Evolutionary conservation across 2,329 filamentous ascomycete species (phyloP).

Genomic region (Aspergillus ustus): DNA sequence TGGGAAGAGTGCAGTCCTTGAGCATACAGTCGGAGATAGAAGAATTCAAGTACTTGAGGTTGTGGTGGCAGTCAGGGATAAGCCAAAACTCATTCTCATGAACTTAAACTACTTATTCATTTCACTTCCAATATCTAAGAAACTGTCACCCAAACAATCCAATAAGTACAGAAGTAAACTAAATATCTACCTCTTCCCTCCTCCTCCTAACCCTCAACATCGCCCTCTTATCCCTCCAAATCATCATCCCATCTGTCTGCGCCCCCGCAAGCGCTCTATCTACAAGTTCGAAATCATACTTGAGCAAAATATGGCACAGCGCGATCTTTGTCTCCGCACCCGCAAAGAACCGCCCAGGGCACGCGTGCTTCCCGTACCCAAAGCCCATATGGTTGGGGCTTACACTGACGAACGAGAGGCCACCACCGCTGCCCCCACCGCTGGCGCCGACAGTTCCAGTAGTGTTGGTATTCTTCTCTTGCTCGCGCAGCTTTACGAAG

Average conservation of each 20-base stretch:
- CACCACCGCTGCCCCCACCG: too few relatives aligned
- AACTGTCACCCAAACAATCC: not conserved
- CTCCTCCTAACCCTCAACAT: slow-evolving; percentile 5
- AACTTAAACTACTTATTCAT: not conserved
- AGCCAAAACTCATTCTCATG: not conserved
- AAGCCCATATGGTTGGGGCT: slow-evolving; percentile 7
- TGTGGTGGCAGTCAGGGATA: not conserved
- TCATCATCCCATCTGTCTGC: slow-evolving; percentile 1
- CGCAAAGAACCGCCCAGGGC: slow-evolving; percentile 5
- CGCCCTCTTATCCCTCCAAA: slow-evolving; percentile 3
- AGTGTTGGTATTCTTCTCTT: not conserved
- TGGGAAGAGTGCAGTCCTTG: not conserved
- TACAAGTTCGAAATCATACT: slow-evolving; percentile 37
- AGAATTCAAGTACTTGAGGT: not conserved
- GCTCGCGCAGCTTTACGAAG: not conserved
- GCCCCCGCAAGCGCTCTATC: not conserved
- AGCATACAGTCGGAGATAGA: not conserved
- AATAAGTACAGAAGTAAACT: not conserved
- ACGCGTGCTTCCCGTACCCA: slow-evolving; percentile 5
- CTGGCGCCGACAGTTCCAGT: not conserved
- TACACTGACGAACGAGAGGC: not conserved
- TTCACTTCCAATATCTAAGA: not conserved
- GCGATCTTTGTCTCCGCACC: slow-evolving; percentile 7
- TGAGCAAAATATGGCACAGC: slow-evolving; percentile 5
- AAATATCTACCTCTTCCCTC: not conserved